These are phyloP conservation scores for Auriscalpium vulgare DNA, from an alignment of 768 basidiomycete species.

Conservation along the genomic window DNA sequence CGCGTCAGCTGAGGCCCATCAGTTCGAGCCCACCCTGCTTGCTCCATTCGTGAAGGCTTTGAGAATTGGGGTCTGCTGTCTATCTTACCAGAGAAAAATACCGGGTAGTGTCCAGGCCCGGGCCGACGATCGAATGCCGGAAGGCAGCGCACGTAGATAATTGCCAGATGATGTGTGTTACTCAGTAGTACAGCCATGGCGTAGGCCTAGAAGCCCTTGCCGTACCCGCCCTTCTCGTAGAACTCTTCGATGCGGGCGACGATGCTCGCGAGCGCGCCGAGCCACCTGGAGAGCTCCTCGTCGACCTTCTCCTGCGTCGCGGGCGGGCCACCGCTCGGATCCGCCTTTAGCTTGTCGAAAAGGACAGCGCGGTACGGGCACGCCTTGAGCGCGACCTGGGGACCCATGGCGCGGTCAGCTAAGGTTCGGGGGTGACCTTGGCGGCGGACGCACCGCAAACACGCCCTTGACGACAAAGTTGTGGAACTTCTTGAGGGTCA, in stretches of 20 bases:
- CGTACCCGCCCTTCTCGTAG: conserved; percentile 33
- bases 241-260: conserved; percentile 40
- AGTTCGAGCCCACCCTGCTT: no score
- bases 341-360: conserved; percentile 45
- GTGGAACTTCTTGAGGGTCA: conserved; percentile 79
- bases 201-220: conserved; percentile 33
- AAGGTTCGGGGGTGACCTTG: neutral
- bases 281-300: conserved; percentile 43
- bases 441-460: conserved; percentile 38
- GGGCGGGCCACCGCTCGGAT: conserved; percentile 26
- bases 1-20: no score
- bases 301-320: conserved; percentile 37
- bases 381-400: conserved; percentile 57
- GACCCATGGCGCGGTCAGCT: neutral
- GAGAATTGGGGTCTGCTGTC: no score
- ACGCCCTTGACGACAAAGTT: conserved; percentile 57
- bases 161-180: neutral
- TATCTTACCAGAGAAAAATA: no score
- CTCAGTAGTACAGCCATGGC: neutral
- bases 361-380: conserved; percentile 55
- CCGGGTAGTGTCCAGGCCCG: no score
- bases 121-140: no score
- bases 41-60: no score
- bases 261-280: conserved; percentile 41
- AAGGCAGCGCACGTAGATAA: no score